Evolutionary conservation across 305 asterid genomes (phyloP), one percentile per base, ranked within the genome.

Genomic region (Plantago coronopus): DNA sequence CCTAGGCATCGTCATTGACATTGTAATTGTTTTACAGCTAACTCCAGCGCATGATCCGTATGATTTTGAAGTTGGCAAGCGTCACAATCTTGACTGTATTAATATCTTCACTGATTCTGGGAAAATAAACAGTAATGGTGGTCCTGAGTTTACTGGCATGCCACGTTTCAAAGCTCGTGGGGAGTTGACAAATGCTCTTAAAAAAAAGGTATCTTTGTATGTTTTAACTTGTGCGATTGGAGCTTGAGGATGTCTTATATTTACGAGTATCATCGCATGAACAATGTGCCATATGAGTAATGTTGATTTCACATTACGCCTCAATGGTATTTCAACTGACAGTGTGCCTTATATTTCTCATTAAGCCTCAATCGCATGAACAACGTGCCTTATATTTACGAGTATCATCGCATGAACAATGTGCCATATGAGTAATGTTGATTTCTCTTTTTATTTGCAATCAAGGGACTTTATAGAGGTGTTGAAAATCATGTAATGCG

Each of bases 41-140:
- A 85, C 90, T 21, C 94, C 90, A 55, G 90, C 90, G 49, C 96
- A 88, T 61, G 96, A 88, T 74, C 96, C 96, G 60, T 86, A 88
- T 63, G 96, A 88, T 79, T 88, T 86, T 76, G 87, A 82, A 69
- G 95, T 86, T 51, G 95, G 91, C 67, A 87, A 78, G 86, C 95
- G 91, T 64, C 95, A 86, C 53, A 65, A 75, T 59, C 90, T 88
- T 53, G 78, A 86, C 7, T 78, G 68, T 65, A 82, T 83, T 71
- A 88, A 80, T 67, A 84, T 88, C 69, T 80, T 88, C 63, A 88
- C 94, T 40, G 96, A 88, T 71, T 95, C 83, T 72, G 96, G 96
- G 29, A 82, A 78, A 65, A 88, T 88, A 73, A 88, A 86, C 65
- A 80, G 86, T 76, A 79, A 80, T 56, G 89, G 84, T 16, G 84